Conservation (phyloP, 306 rosid species). For the Castanea crenata region DNA sequence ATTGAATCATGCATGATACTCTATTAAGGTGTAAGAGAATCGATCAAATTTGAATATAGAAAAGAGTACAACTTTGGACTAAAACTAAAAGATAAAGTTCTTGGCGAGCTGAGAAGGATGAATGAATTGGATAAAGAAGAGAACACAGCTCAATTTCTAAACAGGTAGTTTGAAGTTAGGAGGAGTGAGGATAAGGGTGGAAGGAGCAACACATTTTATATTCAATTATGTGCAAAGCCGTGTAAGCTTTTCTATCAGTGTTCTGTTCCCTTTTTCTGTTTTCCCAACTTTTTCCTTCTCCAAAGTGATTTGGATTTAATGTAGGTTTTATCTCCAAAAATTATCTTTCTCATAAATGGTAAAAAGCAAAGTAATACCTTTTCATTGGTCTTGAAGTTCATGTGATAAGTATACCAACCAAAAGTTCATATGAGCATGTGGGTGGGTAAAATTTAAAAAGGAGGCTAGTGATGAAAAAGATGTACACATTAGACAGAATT, state of each 20-base stretch:
- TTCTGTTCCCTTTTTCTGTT: slow-evolving; percentile 9
- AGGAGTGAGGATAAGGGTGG: slow-evolving; percentile 4
- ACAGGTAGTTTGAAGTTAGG: slow-evolving; percentile 22
- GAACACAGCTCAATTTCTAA: slow-evolving; percentile 17
- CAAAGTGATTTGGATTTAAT: slow-evolving; percentile 37
- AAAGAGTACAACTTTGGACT: not conserved
- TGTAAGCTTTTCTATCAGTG: slow-evolving; percentile 8
- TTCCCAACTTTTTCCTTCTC: slow-evolving; percentile 24
- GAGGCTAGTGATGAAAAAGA: not conserved
- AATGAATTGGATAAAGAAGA: slow-evolving; percentile 1
- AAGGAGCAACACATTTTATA: slow-evolving; percentile 4
- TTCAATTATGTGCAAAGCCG: slow-evolving; percentile 22
- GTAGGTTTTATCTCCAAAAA: slow-evolving; percentile 36
- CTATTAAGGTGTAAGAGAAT: not conserved
- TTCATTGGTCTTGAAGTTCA: slow-evolving; percentile 22
- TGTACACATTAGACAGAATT: not conserved
- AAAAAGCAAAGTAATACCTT: slow-evolving; percentile 35
- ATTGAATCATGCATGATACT: slow-evolving; percentile 75
- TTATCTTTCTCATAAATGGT: slow-evolving; percentile 27
- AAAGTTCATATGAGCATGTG: slow-evolving; percentile 20
- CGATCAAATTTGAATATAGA: not conserved
- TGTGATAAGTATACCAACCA: slow-evolving; percentile 24
- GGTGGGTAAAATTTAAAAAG: not conserved
- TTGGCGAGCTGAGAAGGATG: not conserved
- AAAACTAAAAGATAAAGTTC: slow-evolving; percentile 1